A percentile compares a stretch with the other conserved stretches of the same genome.
Evolutionary conservation across 192 early-diverging fungal species (phyloP).

Genomic region (Gigaspora rosea): DNA sequence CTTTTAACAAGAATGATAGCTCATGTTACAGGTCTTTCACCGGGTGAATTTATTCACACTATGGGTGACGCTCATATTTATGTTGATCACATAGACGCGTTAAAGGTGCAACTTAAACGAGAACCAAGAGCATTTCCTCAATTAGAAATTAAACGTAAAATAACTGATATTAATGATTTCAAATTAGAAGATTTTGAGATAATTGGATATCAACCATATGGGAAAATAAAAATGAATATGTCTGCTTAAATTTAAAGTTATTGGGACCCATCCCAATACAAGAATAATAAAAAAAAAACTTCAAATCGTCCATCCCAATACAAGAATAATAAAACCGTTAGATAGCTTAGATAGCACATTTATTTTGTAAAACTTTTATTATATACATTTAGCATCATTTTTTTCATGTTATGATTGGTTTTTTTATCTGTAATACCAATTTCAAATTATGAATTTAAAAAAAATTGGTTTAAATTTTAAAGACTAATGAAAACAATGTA

Average conservation of each 20-base stretch:
- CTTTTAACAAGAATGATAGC: slow-evolving; percentile 90
- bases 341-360: too few species aligned
- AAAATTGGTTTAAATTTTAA: too few species aligned
- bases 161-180: slow-evolving; percentile 71
- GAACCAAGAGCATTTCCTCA: slow-evolving; percentile 83
- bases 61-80: slow-evolving; percentile 98
- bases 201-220: slow-evolving; percentile 81
- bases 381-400: too few species aligned
- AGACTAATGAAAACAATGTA: too few species aligned
- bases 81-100: slow-evolving; percentile 83
- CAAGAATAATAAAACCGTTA: too few species aligned
- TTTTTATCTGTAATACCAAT: too few species aligned
- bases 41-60: slow-evolving; percentile 86
- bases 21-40: slow-evolving; percentile 77
- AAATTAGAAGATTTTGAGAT: slow-evolving; percentile 77
- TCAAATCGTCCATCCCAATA: too few species aligned
- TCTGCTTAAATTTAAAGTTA: slow-evolving; percentile 59
- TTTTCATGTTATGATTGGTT: too few species aligned
- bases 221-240: slow-evolving; percentile 93
- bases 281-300: too few species aligned
- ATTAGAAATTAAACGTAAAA: slow-evolving; percentile 51
- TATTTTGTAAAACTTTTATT: too few species aligned
- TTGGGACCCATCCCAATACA: too few species aligned
- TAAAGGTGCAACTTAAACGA: slow-evolving; percentile 76
- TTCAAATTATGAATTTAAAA: too few species aligned